Conservation (phyloP, 495 filamentous ascomycete genomes). For the Penicillium cataractarum region DNA sequence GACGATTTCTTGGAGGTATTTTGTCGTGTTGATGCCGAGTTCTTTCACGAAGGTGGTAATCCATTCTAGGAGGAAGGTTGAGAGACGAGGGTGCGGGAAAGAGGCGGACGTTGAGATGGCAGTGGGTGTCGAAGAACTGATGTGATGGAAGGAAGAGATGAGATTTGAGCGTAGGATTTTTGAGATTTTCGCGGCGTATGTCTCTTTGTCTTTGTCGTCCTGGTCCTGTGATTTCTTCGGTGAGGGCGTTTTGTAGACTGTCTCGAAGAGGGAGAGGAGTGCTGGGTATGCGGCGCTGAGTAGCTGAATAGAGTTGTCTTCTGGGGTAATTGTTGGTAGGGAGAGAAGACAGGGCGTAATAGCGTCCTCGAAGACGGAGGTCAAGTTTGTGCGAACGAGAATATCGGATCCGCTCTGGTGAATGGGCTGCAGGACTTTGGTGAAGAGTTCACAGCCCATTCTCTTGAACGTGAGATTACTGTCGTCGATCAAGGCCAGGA, state of each 20-base stretch:
- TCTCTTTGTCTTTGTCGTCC: constrained; percentile 21
- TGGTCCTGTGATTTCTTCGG: constrained; percentile 15
- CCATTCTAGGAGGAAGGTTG: constrained; percentile 60
- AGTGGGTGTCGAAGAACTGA: constrained; percentile 45
- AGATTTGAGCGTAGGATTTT: constrained; percentile 46
- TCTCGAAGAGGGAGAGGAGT: constrained; percentile 60
- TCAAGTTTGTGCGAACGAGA: constrained; percentile 73
- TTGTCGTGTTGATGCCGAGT: constrained; percentile 70
- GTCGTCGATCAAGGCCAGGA: constrained; percentile 82
- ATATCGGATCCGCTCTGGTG: constrained; percentile 49
- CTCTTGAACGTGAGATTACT: constrained; percentile 55
- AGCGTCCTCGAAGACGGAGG: constrained; percentile 77
- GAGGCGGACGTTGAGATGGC: constrained; percentile 53
- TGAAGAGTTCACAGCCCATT: constrained; percentile 63
- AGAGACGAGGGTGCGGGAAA: constrained; percentile 47
- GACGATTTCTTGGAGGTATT: constrained; percentile 74
- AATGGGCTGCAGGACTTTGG: constrained; percentile 62
- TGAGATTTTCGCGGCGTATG: constrained; percentile 25
- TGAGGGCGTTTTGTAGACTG: constrained; percentile 31
- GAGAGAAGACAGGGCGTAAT: constrained; percentile 72
- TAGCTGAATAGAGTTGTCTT: constrained; percentile 66
- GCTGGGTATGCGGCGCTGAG: constrained; percentile 68
- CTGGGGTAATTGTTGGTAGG: constrained; percentile 79
- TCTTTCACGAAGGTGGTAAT: constrained; percentile 55
- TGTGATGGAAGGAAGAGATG: constrained; percentile 52